Evolutionary conservation across 495 filamentous ascomycete genomes (phyloP).

Genomic region (Penicillium turbatum): DNA sequence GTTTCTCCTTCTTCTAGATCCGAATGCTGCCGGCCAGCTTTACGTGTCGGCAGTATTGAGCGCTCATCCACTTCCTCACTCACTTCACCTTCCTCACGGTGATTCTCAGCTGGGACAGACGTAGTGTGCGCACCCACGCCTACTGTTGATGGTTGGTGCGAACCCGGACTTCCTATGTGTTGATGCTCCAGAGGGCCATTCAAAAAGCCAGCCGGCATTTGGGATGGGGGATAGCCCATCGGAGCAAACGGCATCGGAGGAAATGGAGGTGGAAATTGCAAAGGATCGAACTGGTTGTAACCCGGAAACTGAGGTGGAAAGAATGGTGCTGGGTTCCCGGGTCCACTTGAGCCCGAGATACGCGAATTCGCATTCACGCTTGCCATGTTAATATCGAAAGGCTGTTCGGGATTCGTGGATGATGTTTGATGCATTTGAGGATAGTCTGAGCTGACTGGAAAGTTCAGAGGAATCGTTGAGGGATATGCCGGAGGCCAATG

Average conservation of each 20-base stretch:
- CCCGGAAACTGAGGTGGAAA: constrained; percentile 34
- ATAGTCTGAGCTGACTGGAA: constrained; percentile 20
- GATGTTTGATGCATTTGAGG: constrained; percentile 8
- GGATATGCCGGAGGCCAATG: constrained; percentile 34
- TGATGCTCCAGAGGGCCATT: constrained; percentile 6
- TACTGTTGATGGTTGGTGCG: constrained; percentile 3
- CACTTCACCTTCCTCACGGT: constrained; percentile 69
- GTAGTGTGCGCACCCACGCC: constrained; percentile 1
- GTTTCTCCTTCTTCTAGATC: constrained; percentile 32
- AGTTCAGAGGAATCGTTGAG: constrained; percentile 21
- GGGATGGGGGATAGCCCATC: constrained; percentile 23
- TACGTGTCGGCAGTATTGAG: constrained; percentile 5
- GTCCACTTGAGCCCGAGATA: constrained; percentile 22
- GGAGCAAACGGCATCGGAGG: constrained; percentile 26
- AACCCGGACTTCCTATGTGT: not conserved
- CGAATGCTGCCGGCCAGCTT: constrained; percentile 1
- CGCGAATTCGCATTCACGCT: constrained; percentile 28
- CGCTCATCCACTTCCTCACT: constrained; percentile 60
- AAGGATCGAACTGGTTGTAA: constrained; percentile 24
- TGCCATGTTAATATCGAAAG: constrained; percentile 22
- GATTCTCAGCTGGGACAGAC: constrained; percentile 10
- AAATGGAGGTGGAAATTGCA: constrained; percentile 26
- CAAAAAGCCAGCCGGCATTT: constrained; percentile 17
- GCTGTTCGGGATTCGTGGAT: constrained; percentile 2
- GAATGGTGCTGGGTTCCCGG: constrained; percentile 19